Evolutionary conservation across 306 rosid species (phyloP).

Genomic region (Cercis canadensis): DNA sequence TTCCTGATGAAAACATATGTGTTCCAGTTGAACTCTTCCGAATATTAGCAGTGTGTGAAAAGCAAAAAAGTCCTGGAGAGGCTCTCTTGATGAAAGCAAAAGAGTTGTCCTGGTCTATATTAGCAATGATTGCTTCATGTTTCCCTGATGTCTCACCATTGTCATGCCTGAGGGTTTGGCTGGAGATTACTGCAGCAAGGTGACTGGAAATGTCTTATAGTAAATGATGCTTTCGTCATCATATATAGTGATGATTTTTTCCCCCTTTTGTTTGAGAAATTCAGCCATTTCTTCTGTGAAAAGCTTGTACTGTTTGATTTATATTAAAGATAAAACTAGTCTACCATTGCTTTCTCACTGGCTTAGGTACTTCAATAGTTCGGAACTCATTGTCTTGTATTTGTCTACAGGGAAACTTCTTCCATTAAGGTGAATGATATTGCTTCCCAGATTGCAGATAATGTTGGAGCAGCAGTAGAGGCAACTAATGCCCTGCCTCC

Average conservation of each 20-base stretch:
- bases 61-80: conserved; percentile 73
- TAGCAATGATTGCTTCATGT: conserved; percentile 97
- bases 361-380: conserved; percentile 30
- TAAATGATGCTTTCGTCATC: conserved; percentile 39
- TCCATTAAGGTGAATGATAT: conserved; percentile 93
- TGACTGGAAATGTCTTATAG: conserved; percentile 39
- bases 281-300: conserved; percentile 22
- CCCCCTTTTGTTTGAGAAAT: background rate
- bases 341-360: background rate
- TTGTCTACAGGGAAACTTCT: conserved; percentile 81
- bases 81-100: conserved; percentile 87
- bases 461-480: conserved; percentile 91
- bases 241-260: conserved; percentile 27
- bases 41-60: conserved; percentile 90
- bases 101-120: conserved; percentile 93
- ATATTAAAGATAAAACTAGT: background rate
- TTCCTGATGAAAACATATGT: conserved; percentile 66
- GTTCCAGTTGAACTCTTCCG: conserved; percentile 86
- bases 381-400: conserved; percentile 43
- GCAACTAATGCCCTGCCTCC: conserved; percentile 75
- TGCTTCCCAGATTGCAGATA: conserved; percentile 85
- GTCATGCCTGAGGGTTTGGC: conserved; percentile 88
- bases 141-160: conserved; percentile 88
- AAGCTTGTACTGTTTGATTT: conserved; percentile 11
- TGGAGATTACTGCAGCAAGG: conserved; percentile 99